Evolutionary conservation across 768 basidiomycete species (phyloP).

Genomic region (Rhodosporidiobolus odoratus): DNA sequence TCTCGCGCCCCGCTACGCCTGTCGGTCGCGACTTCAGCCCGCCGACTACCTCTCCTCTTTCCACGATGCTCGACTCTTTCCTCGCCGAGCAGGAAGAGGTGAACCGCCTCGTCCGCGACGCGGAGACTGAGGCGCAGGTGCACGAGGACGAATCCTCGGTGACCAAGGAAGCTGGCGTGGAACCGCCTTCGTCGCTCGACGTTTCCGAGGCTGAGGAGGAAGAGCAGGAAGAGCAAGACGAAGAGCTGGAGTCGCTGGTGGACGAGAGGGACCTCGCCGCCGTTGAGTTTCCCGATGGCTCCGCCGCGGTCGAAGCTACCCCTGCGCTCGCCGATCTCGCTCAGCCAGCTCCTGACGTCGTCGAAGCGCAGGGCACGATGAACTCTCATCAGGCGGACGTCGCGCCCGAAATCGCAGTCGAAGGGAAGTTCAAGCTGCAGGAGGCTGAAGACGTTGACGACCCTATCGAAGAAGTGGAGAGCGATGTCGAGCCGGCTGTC

Average conservation of each 20-base stretch:
- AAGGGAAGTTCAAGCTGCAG: no score
- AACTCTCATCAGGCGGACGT: no score
- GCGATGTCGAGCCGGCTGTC: no score
- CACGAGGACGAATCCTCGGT: not conserved
- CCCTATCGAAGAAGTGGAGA: not conserved
- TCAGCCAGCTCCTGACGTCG: no score
- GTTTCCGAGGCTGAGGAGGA: not conserved
- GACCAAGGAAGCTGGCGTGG: not conserved
- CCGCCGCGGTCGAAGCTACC: no score
- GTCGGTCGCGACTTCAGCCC: not conserved
- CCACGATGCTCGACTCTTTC: not conserved
- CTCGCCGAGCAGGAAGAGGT: not conserved
- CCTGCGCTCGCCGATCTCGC: no score
- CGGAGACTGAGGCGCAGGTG: not conserved
- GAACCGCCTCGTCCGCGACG: not conserved
- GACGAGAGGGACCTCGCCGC: not conserved
- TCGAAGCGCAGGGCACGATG: no score
- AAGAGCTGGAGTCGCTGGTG: not conserved
- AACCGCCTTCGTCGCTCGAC: no score
- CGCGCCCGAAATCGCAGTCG: no score
- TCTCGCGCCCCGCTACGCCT: not conserved
- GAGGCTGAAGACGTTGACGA: not conserved
- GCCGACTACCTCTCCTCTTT: not conserved
- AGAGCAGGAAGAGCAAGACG: no score
- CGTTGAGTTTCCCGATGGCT: no score